phyloP scores from a whole-genome alignment of 495 filamentous ascomycete species.

The Tuber borchii region DNA sequence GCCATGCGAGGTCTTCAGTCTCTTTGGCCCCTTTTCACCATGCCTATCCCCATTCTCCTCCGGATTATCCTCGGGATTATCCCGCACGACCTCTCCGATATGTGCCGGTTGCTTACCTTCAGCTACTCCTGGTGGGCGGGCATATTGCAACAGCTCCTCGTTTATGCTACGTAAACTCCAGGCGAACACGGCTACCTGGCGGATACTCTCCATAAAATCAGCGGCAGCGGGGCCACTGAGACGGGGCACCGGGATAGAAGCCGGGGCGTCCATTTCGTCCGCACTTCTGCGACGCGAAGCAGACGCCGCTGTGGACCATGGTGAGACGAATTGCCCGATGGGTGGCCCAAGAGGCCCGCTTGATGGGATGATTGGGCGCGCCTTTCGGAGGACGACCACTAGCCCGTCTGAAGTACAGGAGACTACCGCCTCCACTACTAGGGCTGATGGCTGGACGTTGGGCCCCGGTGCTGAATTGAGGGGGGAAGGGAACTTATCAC shows the following conservation, averaged over 20 bases:
- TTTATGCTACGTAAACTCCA: constrained; percentile 80
- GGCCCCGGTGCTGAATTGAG: constrained; percentile 30
- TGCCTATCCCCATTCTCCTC: not conserved
- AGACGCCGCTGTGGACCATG: constrained; percentile 48
- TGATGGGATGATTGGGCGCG: constrained; percentile 61
- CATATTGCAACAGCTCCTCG: constrained; percentile 51
- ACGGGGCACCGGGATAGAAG: constrained; percentile 43
- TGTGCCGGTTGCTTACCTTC: not conserved
- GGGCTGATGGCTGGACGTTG: constrained; percentile 37
- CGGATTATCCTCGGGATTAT: not conserved
- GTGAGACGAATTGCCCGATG: constrained; percentile 49
- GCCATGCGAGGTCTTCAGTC: not conserved
- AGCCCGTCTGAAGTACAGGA: constrained; percentile 86
- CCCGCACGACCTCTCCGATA: not conserved
- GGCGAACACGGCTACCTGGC: constrained; percentile 76
- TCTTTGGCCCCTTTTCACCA: not conserved
- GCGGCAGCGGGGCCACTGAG: constrained; percentile 50
- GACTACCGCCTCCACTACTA: constrained; percentile 80
- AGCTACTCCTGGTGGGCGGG: not conserved
- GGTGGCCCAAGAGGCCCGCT: constrained; percentile 44
- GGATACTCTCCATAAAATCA: constrained; percentile 71
- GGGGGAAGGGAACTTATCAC: not conserved
- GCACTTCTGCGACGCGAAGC: not conserved
- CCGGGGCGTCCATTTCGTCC: constrained; percentile 33
- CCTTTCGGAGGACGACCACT: constrained; percentile 73